Base-by-base conservation (phyloP, 1,284 basidiomycete species). In the Stygiomarasmius scandens region DNA sequence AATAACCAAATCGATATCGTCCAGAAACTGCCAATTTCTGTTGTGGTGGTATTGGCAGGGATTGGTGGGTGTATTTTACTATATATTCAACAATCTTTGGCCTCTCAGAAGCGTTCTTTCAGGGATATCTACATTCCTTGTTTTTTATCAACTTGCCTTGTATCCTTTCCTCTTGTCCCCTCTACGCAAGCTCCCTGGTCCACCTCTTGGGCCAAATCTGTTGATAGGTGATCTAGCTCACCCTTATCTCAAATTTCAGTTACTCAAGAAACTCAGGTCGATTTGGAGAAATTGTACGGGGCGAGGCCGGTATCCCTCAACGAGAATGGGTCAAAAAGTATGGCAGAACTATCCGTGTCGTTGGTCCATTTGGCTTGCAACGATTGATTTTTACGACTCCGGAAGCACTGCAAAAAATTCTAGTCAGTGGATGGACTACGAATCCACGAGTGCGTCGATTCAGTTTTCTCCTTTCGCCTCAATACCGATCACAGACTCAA, bases 341-440 rank as follows among this genome's bases (percentile, higher is more conserved):
- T 49, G 79, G 79, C 0, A 71, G 76, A 2, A 64, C 75, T 11
- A 73, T 81, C 5, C 74, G 78, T 34, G 71, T 72, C 27, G 72
- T 81, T 11, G 79, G 80, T 0, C 74, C 77, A 1, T 32, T 82
- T 14, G 79, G 79, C 11, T 67, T 77, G n/a, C 78, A 81, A 58
- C 66, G 79, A 25, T 59, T 82, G 24, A 71, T 79, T n/a, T 74
- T 79, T 61, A 68, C 75, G 65, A 74, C 65, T 47, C 75, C 77
- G 4, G 74, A 77, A 41, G 77, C 77, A 1, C 64, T 79, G 36
- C 73, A 78, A 9, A 75, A 77, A 59, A 74, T 80, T n/a, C 56
- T 80, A 12, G 74, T 77, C 10, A 72, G 64, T n/a, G 78, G 77
- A 45, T 80, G 78, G 78, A 56, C 74, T 10, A 76, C 78, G 14